Evolutionary conservation across 768 basidiomycete species (phyloP), one percentile per base, ranked within the genome.

Genomic region (Psilocybe cubensis): DNA sequence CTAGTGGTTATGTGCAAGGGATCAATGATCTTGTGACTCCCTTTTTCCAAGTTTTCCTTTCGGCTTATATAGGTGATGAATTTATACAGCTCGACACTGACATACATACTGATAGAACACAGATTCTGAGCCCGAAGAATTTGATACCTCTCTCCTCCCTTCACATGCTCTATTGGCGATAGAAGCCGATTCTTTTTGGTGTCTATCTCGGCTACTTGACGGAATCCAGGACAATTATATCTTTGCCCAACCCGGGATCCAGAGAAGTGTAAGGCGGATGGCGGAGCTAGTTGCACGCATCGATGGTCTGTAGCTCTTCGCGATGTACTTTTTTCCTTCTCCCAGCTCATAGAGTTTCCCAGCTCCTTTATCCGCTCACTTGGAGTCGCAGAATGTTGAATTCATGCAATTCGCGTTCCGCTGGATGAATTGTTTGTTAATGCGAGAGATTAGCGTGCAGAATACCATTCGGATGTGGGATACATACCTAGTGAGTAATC

Each of bases 391-490:
- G 73, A 92, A 91, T 66, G 95, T 99, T 63, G 96, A 98, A 76
- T 99, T 97, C 69, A 97, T 99, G 89, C 97, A 99, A 70, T 99
- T 99, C 66, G 96, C 97, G 35, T 99, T 99, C 75, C 84, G 97
- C 50, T 99, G 97, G 97, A 98, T 99, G 95, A 98, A 99, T 68
- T 98, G 97, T 70, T 75, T 99, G 49, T 80, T 98, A 57, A 98
- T 99, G 96, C 83, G 97, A 56, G 97, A 98, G 77, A 92, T 99
- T 63, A 96, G 91, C 64, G 94, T 99, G 47, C 86, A 89, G 66
- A 96, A 98, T 71, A 98, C 96, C 17, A 92, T 98, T 48, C 84
- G 97, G 54, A 98, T 98, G 96, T 99, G 97, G 97, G 97, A 99
- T 71, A 98, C 97, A 11, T 99, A 99, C 73, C 75, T 99, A 67